These are phyloP conservation scores for Curvularia spicifera DNA, from an alignment of 2,329 filamentous ascomycete genomes.

Conservation along the genomic window DNA sequence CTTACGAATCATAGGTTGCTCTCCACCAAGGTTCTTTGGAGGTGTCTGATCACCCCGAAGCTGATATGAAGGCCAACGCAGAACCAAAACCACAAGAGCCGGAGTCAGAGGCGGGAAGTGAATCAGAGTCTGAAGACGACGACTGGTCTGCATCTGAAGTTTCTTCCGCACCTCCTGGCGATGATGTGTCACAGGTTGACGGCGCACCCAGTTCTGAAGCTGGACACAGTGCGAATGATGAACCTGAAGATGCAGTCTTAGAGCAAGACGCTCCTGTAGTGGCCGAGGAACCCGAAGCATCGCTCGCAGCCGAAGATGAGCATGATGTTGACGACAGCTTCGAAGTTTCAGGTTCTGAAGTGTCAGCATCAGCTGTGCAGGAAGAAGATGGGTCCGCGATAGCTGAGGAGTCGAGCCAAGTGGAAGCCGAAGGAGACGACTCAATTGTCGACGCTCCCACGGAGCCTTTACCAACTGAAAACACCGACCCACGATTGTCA, in stretches of 20 bases:
- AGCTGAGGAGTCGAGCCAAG: slow-evolving; percentile 3
- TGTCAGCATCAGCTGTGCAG: slow-evolving; percentile 1
- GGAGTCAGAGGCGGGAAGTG: slow-evolving; percentile 7
- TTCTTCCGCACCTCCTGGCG: slow-evolving; percentile 6
- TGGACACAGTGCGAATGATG: slow-evolving; percentile 6
- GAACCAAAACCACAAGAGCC: slow-evolving; percentile 1
- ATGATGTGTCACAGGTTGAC: slow-evolving; percentile 5
- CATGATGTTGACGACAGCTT: slow-evolving; percentile 3
- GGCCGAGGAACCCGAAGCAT: slow-evolving; percentile 7
- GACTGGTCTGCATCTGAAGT: slow-evolving; percentile 20
- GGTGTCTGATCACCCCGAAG: slow-evolving; percentile 3
- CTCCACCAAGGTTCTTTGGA: neutral
- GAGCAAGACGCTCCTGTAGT: neutral
- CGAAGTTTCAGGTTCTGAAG: slow-evolving; percentile 8
- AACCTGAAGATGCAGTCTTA: slow-evolving; percentile 3
- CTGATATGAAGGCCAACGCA: slow-evolving; percentile 1
- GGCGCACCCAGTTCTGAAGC: slow-evolving; percentile 7
- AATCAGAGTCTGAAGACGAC: slow-evolving; percentile 14
- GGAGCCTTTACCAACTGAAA: slow-evolving; percentile 1
- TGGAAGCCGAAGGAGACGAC: slow-evolving; percentile 2
- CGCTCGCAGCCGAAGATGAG: slow-evolving; percentile 1
- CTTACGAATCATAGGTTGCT: slow-evolving; percentile 10
- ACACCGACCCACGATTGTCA: slow-evolving; percentile 3
- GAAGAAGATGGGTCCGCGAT: slow-evolving; percentile 5
- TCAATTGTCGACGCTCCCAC: slow-evolving; percentile 2